phyloP scores from a whole-genome alignment of 1,284 basidiomycete species.

The Ustilago loliicola region DNA sequence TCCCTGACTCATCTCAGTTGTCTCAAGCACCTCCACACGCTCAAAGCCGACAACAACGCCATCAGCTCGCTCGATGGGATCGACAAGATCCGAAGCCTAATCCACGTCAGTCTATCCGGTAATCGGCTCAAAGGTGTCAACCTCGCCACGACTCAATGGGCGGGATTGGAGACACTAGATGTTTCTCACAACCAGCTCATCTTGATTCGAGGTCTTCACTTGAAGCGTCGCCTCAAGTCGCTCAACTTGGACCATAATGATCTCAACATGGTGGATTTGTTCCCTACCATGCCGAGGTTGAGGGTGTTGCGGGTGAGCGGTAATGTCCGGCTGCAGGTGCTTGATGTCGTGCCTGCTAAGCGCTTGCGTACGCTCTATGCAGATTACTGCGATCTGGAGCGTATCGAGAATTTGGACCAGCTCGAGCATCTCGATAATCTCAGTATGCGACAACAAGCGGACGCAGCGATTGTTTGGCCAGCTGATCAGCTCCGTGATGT shows the following conservation, averaged over 20 bases:
- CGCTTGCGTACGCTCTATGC: conserved; percentile 90
- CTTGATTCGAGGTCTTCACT: conserved; percentile 43
- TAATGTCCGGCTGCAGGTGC: conserved; percentile 78
- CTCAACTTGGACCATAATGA: conserved; percentile 85
- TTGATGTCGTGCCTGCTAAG: conserved; percentile 79
- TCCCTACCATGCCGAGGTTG: conserved; percentile 55
- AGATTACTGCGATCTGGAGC: conserved; percentile 83
- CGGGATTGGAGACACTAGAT: conserved; percentile 81
- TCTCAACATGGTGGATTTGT: conserved; percentile 74
- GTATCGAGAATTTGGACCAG: conserved; percentile 73
- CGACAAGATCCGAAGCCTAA: conserved; percentile 75
- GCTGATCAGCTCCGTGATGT: conserved; percentile 85
- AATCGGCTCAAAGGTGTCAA: conserved; percentile 81
- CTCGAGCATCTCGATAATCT: conserved; percentile 86
- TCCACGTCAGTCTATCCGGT: conserved; percentile 84
- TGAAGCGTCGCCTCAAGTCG: conserved; percentile 76
- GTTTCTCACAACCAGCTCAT: conserved; percentile 81
- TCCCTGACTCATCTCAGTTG: conserved; percentile 69
- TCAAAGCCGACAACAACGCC: conserved; percentile 86
- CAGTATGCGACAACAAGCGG: conserved; percentile 85
- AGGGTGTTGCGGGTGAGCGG: conserved; percentile 87
- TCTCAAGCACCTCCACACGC: conserved; percentile 81
- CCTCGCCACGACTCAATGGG: conserved; percentile 57
- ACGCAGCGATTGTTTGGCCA: conserved; percentile 76
- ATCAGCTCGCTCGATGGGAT: conserved; percentile 84